These are phyloP conservation scores for Penicillium sp. DNA, from an alignment of 2,329 filamentous ascomycete genomes.

Conservation along the genomic window DNA sequence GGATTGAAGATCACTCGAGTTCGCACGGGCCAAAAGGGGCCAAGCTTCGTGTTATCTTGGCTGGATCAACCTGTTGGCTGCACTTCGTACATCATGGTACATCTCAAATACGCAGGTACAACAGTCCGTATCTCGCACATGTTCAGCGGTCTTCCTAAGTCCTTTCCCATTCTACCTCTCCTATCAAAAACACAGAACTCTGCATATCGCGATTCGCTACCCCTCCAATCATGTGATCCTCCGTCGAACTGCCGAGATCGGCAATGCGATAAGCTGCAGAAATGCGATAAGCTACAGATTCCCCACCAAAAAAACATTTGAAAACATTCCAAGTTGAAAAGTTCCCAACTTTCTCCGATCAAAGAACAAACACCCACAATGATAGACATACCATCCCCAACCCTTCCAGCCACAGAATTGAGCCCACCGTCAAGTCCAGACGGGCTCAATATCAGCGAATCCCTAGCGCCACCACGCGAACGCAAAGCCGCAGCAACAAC, in stretches of 20 bases:
- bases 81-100: background rate
- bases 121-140: background rate
- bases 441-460: slow-evolving; percentile 49
- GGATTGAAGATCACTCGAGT: background rate
- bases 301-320: slow-evolving; percentile 1
- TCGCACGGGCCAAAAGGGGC: slow-evolving; percentile 1
- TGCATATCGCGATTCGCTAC: slow-evolving; percentile 2
- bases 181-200: background rate
- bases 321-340: background rate
- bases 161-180: background rate
- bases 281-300: slow-evolving; percentile 9
- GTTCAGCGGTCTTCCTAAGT: background rate
- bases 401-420: background rate
- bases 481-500: slow-evolving; percentile 53
- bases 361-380: background rate
- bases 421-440: slow-evolving; percentile 28
- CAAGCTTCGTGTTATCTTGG: slow-evolving; percentile 4
- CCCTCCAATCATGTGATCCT: slow-evolving; percentile 9
- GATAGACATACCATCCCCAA: slow-evolving; percentile 12
- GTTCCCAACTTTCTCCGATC: background rate
- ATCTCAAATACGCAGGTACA: background rate
- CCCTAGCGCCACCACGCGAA: slow-evolving; percentile 53
- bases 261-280: slow-evolving; percentile 7
- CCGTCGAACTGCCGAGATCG: too few species aligned
- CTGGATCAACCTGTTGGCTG: too few species aligned